Conservation (phyloP, 345 rosid genomes). For the Geranium brycei region DNA sequence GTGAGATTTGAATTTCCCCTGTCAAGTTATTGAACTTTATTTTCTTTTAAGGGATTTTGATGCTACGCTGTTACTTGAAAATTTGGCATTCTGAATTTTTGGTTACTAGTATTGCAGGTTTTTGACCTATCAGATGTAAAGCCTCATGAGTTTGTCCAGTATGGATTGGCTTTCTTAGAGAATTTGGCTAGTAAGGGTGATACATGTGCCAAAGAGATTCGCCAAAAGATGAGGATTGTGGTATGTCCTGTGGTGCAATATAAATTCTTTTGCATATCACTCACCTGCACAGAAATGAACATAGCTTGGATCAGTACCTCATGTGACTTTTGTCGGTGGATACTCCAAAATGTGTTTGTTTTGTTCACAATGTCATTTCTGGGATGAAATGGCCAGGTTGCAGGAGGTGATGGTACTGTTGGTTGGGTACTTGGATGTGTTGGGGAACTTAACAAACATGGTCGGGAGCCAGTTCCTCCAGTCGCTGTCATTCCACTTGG, state of each 20-base stretch:
- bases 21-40: neutral
- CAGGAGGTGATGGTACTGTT: slow-evolving; percentile 98
- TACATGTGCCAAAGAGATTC: slow-evolving; percentile 60
- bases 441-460: slow-evolving; percentile 42
- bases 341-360: neutral
- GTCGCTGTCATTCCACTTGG: slow-evolving; percentile 89
- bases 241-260: slow-evolving; percentile 25
- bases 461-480: slow-evolving; percentile 64
- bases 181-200: slow-evolving; percentile 62
- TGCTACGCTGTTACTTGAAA: neutral
- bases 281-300: neutral
- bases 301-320: neutral
- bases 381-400: slow-evolving; percentile 51
- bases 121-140: slow-evolving; percentile 73
- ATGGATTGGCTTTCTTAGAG: slow-evolving; percentile 78
- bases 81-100: slow-evolving; percentile 2
- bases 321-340: neutral
- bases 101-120: slow-evolving; percentile 33
- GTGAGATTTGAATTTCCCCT: neutral
- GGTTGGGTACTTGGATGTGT: slow-evolving; percentile 95
- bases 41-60: no score
- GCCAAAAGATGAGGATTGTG: slow-evolving; percentile 69
- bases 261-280: neutral
- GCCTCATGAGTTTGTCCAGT: slow-evolving; percentile 62
- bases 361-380: neutral